phyloP scores from a whole-genome alignment of 257 asterid species.

The Voacanga thouarsii region DNA sequence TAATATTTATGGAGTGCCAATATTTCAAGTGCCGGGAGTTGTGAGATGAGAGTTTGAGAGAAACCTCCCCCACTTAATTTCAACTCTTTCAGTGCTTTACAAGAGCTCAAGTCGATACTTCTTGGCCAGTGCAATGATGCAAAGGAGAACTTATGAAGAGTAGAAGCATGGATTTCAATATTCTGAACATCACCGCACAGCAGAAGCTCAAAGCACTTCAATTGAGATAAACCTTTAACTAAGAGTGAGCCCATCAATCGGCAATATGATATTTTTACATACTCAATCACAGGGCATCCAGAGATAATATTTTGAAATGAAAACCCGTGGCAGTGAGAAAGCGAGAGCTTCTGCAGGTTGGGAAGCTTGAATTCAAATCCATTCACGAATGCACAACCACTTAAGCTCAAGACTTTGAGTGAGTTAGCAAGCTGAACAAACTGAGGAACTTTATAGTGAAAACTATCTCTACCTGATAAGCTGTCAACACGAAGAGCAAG shows the following conservation, averaged over 20 bases:
- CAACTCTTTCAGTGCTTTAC: constrained; percentile 5
- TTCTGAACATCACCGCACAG: neutral
- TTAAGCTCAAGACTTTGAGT: constrained; percentile 3
- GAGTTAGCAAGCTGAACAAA: neutral
- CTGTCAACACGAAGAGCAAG: constrained; percentile 11
- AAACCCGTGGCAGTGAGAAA: neutral
- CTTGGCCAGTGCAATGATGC: neutral
- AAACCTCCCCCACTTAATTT: neutral
- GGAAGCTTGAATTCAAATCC: neutral
- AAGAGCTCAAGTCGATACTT: neutral
- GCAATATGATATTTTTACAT: neutral
- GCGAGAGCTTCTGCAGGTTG: constrained; percentile 3
- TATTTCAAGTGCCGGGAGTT: constrained; percentile 9
- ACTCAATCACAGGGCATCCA: constrained; percentile 13
- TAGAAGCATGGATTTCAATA: constrained; percentile 5
- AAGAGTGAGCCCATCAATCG: neutral
- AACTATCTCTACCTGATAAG: neutral
- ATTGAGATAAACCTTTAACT: neutral
- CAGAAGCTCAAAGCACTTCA: constrained; percentile 10
- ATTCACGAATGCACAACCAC: constrained; percentile 4
- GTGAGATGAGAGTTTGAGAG: neutral
- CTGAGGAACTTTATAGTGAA: constrained; percentile 4
- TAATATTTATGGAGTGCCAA: neutral
- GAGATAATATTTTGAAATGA: neutral
- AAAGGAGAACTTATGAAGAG: constrained; percentile 11